A percentile compares a stretch with the other conserved stretches of the same genome.
phyloP scores from a whole-genome alignment of 1,284 basidiomycete species.

The Flammula alnicola region DNA sequence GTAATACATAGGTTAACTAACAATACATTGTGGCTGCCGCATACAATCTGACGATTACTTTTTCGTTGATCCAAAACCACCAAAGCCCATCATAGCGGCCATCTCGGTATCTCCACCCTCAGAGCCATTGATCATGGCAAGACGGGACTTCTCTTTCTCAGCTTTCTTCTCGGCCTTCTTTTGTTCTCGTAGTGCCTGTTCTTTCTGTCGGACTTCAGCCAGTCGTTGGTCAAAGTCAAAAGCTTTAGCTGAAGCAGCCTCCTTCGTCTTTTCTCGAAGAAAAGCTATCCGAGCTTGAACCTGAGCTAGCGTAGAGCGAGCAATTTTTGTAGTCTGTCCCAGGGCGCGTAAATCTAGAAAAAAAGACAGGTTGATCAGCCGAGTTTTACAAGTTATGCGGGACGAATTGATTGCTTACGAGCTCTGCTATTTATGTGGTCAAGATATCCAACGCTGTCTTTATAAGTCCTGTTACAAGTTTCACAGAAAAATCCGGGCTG shows the following conservation, averaged over 20 bases:
- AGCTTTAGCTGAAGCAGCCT: conserved; percentile 78
- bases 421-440: conserved; percentile 96
- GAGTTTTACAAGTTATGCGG: background rate
- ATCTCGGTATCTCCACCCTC: conserved; percentile 66
- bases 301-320: conserved; percentile 89
- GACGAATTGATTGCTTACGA: conserved; percentile 63
- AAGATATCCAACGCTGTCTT: conserved; percentile 91
- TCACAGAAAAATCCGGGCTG: conserved; percentile 95
- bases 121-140: conserved; percentile 62
- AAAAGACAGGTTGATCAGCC: conserved; percentile 14
- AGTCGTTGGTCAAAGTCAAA: conserved; percentile 94
- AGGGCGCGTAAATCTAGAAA: conserved; percentile 81
- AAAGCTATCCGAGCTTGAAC: conserved; percentile 89
- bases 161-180: conserved; percentile 77
- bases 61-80: conserved; percentile 85
- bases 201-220: conserved; percentile 79
- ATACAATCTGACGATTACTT: conserved; percentile 48
- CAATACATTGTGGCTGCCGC: conserved; percentile 27
- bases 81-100: conserved; percentile 91
- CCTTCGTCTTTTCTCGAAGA: conserved; percentile 85
- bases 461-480: conserved; percentile 87
- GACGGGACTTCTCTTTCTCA: conserved; percentile 70
- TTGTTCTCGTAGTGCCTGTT: conserved; percentile 63
- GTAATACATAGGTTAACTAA: conserved; percentile 35
- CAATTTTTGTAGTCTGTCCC: conserved; percentile 94